Evolutionary conservation across 2,329 filamentous ascomycete species (phyloP), one percentile per base, ranked within the genome.

Genomic region (Colletotrichum lini): DNA sequence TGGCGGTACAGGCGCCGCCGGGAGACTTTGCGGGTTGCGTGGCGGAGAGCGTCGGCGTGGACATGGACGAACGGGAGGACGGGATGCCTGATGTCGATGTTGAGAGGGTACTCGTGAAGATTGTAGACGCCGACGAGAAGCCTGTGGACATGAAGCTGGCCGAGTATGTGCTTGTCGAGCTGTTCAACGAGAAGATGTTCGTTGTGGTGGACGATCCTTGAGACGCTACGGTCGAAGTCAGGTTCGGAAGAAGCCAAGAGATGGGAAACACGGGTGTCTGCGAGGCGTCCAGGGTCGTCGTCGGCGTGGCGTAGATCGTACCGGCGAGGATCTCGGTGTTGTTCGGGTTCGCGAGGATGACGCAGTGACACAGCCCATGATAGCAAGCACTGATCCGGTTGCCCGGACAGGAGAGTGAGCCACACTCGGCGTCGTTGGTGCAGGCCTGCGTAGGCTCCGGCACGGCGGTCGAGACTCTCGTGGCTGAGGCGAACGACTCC

Each of bases 401-500:
- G 1, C 15, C 12, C 4, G 54, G 66, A 13, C 60, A 71, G 2
- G 40, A 21, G 9, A 72, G 47, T 1, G 47, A 30, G 18, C 12
- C 54, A n/a, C 70, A 72, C 56, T 60, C 49, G 0, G 18, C 18
- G 21, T 68, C 38, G 18, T 7, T 18, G 21, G 38, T 12, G 26
- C 68, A 71, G 6, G 58, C 4, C 7, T 53, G 38, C 2, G 65
- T 71, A 16, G 68, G 57, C 6, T 47, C 35, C 0, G 68, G 68
- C 0, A 68, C 40, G n/a, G 53, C 2, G 40, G 53, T n/a, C 9
- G 53, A 7, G 6, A 53, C 26, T 9, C n/a, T 56, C 3, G 52
- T 57, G 53, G 53, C 50, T 2, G 45, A 47, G 1, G 44, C 40
- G 5, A 23, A 67, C 16, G 35, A 67, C 16, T 18, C 35, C 16